phyloP scores from a whole-genome alignment of 257 asterid genomes.

The Gynochthodes officinalis region DNA sequence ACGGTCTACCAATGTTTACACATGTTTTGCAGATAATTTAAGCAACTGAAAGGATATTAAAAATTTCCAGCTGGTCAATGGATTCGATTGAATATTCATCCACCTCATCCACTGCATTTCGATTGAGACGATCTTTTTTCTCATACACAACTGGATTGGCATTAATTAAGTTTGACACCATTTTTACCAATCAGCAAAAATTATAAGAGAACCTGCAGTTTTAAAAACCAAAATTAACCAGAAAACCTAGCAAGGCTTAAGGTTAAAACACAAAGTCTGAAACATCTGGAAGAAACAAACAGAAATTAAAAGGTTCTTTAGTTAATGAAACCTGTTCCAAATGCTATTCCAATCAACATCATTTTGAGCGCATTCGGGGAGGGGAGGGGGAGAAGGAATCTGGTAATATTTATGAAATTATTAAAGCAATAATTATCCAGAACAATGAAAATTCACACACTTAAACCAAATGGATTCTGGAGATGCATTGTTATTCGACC shows the following conservation, averaged over 20 bases:
- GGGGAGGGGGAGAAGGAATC: neutral
- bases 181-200: conserved; percentile 32
- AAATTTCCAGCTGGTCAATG: conserved; percentile 77
- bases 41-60: conserved; percentile 71
- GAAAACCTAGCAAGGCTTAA: too few species aligned
- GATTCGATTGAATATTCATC: conserved; percentile 59
- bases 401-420: neutral
- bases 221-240: neutral
- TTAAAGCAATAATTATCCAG: neutral
- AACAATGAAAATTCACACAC: neutral
- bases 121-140: conserved; percentile 73
- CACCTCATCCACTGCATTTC: conserved; percentile 43
- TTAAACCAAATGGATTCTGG: neutral
- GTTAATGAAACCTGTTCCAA: neutral
- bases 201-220: conserved; percentile 11
- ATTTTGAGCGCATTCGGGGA: too few species aligned
- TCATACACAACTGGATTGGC: conserved; percentile 81
- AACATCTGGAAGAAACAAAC: neutral
- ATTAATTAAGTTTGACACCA: conserved; percentile 72
- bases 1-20: neutral
- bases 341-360: neutral
- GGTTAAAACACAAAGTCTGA: neutral
- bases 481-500: neutral
- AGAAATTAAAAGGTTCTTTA: neutral
- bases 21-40: neutral